Conservation (phyloP, 257 asterid species). For the Anisodus tanguticus region DNA sequence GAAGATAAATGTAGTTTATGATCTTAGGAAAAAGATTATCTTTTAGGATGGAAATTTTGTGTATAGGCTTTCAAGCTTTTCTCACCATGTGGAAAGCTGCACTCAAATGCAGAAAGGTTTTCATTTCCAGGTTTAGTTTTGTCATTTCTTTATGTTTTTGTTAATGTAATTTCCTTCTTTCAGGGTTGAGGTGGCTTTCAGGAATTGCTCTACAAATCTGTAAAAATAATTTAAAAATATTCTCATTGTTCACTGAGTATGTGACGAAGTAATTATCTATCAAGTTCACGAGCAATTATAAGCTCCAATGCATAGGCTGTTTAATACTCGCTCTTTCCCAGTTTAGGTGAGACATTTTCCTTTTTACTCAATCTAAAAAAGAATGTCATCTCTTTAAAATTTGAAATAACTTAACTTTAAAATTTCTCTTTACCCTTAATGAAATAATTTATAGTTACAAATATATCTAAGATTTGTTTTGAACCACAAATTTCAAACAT, state of each 20-base stretch:
- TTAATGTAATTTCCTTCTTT: neutral
- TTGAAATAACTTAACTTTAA: too few relatives aligned
- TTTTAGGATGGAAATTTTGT: neutral
- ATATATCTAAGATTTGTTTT: too few relatives aligned
- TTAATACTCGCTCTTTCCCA: too few relatives aligned
- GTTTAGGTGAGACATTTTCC: too few relatives aligned
- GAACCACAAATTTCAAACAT: too few relatives aligned
- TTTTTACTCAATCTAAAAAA: too few relatives aligned
- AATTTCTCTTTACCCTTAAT: too few relatives aligned
- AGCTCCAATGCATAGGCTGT: neutral
- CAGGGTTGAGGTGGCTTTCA: neutral
- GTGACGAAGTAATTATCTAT: neutral
- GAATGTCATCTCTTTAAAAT: too few relatives aligned
- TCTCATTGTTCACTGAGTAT: neutral
- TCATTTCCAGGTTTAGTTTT: neutral
- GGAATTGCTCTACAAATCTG: neutral
- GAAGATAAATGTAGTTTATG: conserved; percentile 4
- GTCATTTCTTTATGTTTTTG: neutral
- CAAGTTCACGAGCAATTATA: neutral
- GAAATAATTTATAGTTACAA: too few relatives aligned
- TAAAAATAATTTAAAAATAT: neutral
- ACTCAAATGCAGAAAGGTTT: neutral
- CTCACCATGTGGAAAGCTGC: conserved; percentile 10
- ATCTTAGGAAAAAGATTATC: neutral
- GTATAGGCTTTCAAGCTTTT: neutral